These are phyloP conservation scores for Myxozyma neotropica DNA, from an alignment of 805 yeast genomes.

Conservation along the genomic window DNA sequence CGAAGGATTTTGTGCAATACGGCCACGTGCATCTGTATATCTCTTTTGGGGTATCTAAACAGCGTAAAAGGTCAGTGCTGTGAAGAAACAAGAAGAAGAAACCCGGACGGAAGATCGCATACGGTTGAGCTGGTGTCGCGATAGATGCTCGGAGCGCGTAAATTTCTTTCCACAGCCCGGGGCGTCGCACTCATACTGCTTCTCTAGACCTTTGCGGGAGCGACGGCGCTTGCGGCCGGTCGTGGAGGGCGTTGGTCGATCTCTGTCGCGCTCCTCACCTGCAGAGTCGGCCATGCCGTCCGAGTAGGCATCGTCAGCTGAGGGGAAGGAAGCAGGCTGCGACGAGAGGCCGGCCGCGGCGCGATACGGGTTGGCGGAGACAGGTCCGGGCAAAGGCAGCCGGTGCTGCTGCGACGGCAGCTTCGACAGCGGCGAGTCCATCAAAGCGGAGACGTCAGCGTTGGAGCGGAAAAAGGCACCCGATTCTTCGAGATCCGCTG, in stretches of 20 bases:
- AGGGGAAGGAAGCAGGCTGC: neutral
- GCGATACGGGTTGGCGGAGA: neutral
- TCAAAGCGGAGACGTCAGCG: neutral
- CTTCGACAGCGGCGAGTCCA: constrained; percentile 1
- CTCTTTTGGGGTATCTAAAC: constrained; percentile 40
- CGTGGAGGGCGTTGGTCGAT: neutral
- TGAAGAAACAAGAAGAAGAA: neutral
- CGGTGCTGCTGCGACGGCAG: constrained; percentile 9
- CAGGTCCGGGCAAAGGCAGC: neutral
- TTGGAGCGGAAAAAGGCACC: no score
- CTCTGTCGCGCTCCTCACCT: neutral
- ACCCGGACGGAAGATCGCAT: neutral
- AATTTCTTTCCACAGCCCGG: constrained; percentile 37
- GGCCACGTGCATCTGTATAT: constrained; percentile 42
- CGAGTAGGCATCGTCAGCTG: neutral
- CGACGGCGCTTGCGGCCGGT: constrained; percentile 14
- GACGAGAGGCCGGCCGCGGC: neutral
- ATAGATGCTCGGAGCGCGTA: constrained; percentile 37
- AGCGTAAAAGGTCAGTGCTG: neutral
- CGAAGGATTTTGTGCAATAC: constrained; percentile 43
- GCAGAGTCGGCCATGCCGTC: constrained; percentile 2
- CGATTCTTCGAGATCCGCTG: no score
- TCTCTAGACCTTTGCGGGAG: constrained; percentile 39
- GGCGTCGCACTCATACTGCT: constrained; percentile 38
- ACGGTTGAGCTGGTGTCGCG: constrained; percentile 38